A percentile compares a stretch with the other conserved stretches of the same genome.
Conservation (phyloP, 805 yeast genomes). For the Teunomyces tritomae region DNA sequence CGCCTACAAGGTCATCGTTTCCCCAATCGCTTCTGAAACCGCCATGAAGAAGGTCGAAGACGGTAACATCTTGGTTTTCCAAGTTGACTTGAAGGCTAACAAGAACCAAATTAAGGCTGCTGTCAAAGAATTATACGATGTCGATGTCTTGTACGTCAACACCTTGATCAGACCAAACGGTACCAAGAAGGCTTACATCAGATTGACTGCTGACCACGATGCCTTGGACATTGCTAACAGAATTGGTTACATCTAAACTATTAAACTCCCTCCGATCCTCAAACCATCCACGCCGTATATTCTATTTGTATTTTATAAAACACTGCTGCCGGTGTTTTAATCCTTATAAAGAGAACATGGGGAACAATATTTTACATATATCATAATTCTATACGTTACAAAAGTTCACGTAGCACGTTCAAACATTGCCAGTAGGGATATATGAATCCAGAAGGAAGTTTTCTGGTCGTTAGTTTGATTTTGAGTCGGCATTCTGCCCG, state of each 20-base stretch:
- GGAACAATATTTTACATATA: conserved; percentile 5
- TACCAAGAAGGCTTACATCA: conserved; percentile 99
- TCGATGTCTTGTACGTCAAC: conserved; percentile 91
- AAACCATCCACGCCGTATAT: conserved; percentile 8
- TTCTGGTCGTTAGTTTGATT: conserved; percentile 4
- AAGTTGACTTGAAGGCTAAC: conserved; percentile 96
- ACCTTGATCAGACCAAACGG: conserved; percentile 98
- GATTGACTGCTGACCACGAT: conserved; percentile 98
- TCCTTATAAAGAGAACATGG: conserved; percentile 10
- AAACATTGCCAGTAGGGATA: conserved; percentile 16
- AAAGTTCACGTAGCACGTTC: conserved; percentile 10
- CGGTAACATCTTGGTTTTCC: conserved; percentile 98
- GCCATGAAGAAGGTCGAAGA: conserved; percentile 99
- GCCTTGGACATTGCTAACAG: conserved; percentile 99
- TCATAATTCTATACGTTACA: conserved; percentile 6
- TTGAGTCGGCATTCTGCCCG: background rate
- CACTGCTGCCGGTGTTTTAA: conserved; percentile 9
- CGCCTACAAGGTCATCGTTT: conserved; percentile 88
- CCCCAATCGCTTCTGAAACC: conserved; percentile 96
- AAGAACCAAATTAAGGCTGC: conserved; percentile 98
- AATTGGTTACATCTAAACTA: conserved; percentile 91
- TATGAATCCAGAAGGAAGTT: conserved; percentile 3
- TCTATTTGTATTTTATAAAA: conserved; percentile 11
- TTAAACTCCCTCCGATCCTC: conserved; percentile 6
- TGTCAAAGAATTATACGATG: conserved; percentile 96